Percentiles rank a stretch among this genome's conserved stretches.
Conservation (phyloP, 257 asterid species). For the Ehretia macrophylla region DNA sequence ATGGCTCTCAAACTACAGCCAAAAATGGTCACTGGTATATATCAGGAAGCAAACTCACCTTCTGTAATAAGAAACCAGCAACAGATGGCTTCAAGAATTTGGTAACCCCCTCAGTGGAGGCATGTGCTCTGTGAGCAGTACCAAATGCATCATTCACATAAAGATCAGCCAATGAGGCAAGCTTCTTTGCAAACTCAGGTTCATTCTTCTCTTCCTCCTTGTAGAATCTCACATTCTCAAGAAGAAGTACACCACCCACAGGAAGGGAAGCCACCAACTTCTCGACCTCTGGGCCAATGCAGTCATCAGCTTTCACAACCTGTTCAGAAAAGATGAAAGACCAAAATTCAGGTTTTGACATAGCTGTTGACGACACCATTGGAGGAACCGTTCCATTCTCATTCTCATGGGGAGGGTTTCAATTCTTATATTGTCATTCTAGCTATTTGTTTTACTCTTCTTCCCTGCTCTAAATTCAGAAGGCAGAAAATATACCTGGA, state of each 20-base stretch:
- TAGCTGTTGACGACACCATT: not conserved
- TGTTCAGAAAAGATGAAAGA: conserved; percentile 15
- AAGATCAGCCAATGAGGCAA: conserved; percentile 79
- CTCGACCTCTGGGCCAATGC: conserved; percentile 82
- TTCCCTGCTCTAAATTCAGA: not conserved
- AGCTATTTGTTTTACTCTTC: not conserved
- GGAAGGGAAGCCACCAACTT: conserved; percentile 66
- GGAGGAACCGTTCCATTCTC: not conserved
- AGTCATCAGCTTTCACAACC: conserved; percentile 86
- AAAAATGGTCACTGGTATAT: not conserved
- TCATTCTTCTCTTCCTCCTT: conserved; percentile 93
- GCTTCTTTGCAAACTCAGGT: conserved; percentile 85
- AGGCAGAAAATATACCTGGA: conserved; percentile 40
- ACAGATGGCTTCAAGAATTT: conserved; percentile 86
- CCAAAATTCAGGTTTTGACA: no score
- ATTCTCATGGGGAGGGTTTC: not conserved
- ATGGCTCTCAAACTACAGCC: not conserved
- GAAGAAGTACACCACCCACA: conserved; percentile 72
- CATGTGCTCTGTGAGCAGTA: conserved; percentile 93
- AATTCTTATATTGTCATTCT: not conserved
- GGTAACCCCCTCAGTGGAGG: conserved; percentile 89
- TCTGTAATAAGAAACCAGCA: conserved; percentile 84
- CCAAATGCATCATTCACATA: conserved; percentile 88
- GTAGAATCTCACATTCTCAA: conserved; percentile 87
- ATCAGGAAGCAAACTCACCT: conserved; percentile 36